Base-by-base conservation (phyloP, 768 basidiomycete genomes). In the Collybia nuda region DNA sequence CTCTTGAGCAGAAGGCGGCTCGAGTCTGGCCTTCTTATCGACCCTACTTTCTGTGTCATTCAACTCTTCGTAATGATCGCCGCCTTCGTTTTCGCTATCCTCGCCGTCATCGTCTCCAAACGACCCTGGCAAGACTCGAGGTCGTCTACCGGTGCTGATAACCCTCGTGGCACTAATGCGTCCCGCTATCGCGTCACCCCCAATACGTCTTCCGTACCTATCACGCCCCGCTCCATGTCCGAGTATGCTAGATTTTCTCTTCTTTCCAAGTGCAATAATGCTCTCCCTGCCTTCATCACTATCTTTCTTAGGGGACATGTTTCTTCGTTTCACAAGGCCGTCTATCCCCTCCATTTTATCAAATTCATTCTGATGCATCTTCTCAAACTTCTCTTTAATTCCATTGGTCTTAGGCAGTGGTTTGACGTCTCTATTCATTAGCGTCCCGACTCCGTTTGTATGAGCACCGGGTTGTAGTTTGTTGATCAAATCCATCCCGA, bases 281-380 rank as follows among this genome's bases (percentile, higher is more conserved):
- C 61, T 64, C 15, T 52, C 56, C 17, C 58, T 64, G 6, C 51
- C 55, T 9, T 47, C 42, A 11, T 28, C 52, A 38, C 44, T 45
- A 51, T 52, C 56, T 50, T 51, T 59, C 51, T 46, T 53, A 18
- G 56, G 57, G 26, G 46, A 48, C 44, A 55, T 56, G 40, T 62
- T 65, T 42, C 64, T 65, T 44, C 68, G 66, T 58, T 61, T 70
- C 29, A 72, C 60, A 32, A 74, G 47, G 40, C 65, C 67, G 58
- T 73, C 77, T 59, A 91, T 90, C 6, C 86, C 84, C 56, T 88
- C 86, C 90, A 92, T 92, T 74, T 81, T 85, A 48, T 68, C 67
- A 62, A 91, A 91, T 50, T 80, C 78, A 29, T 77, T 73, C 48
- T 84, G 77, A 58, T 93, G 90, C 21, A 72, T 61, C 58, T 77